Base-by-base conservation (phyloP, 495 filamentous ascomycete genomes). In the Amphirosellinia nigrospora region DNA sequence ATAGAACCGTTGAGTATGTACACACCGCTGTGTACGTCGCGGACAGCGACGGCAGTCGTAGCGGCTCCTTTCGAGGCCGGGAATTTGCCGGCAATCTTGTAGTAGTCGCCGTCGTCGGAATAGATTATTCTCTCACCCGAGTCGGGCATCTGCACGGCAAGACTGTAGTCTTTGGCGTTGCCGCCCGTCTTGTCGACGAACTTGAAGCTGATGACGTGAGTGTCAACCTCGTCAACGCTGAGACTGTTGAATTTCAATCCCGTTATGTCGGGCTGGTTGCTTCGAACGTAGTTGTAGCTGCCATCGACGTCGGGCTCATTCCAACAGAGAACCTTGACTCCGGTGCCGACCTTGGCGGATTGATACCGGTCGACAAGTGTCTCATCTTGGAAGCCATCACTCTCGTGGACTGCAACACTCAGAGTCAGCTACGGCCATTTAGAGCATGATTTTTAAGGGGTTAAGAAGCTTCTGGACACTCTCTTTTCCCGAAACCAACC, bases 321-420 rank as follows among this genome's bases (percentile, higher is more conserved):
- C 32, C 30, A 58, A 3, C 28, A 32, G 55, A 58, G 6, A 6
- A 58, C 55, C 19, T n/a, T 21, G 32, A 58, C 55, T 10, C 2
- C 32, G 30, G 55, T 58, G 55, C 55, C 55, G 30, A 58, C 55
- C 32, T 58, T 58, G 30, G 19, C 55, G 30, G 55, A 58, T n/a
- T 58, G 15, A 13, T 58, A 58, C 8, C 9, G 28, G 1, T 58
- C 55, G 55, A 28, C 6, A 10, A 58, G 19, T 21, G 11, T 58
- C 55, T 36, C 13, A 8, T 30, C 30, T 58, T 3, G 1, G 32
- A 58, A 36, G 32, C 36, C 23, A 15, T 21, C 6, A 11, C 6
- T 36, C 2, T 58, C 30, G 30, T 34, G 0, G 55, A 58, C n/a
- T n/a, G n/a, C n/a, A n/a, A n/a, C n/a, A n/a, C n/a, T n/a, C n/a